phyloP scores from a whole-genome alignment of 495 filamentous ascomycete species.

The Trichoderma reesei region DNA sequence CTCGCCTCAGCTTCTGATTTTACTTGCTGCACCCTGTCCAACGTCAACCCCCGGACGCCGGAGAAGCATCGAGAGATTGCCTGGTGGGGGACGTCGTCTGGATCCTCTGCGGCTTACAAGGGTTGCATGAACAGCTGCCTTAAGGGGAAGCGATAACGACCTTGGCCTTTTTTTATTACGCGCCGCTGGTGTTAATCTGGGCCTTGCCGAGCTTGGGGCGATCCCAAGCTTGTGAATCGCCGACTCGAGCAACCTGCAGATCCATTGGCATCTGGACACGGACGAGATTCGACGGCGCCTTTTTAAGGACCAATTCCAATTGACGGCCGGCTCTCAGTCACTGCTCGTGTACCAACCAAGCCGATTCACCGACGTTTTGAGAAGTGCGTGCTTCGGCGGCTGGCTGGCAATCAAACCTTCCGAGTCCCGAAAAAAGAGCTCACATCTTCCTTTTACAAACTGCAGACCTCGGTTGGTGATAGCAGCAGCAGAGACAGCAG shows the following conservation, averaged over 20 bases:
- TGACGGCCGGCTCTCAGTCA: too few relatives aligned
- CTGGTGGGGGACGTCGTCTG: neutral
- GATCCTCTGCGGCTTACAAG: neutral
- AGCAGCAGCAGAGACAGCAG: neutral
- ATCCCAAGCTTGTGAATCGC: neutral
- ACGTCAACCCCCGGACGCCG: constrained; percentile 14
- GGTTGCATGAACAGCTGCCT: constrained; percentile 7
- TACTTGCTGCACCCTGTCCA: constrained; percentile 6
- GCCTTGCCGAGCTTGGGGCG: too few relatives aligned
- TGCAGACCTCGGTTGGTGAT: neutral
- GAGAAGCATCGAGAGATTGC: constrained; percentile 1
- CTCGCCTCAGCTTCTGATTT: constrained; percentile 10
- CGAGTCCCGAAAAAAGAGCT: too few relatives aligned
- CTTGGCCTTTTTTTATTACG: neutral
- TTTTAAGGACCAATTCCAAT: too few relatives aligned
- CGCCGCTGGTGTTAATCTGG: neutral
- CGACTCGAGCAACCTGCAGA: neutral
- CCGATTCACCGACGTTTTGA: too few relatives aligned
- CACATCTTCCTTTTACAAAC: neutral
- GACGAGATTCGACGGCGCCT: too few relatives aligned
- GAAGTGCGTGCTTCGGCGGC: too few relatives aligned
- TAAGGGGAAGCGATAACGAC: constrained; percentile 2
- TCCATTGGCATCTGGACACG: neutral
- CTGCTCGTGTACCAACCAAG: too few relatives aligned
- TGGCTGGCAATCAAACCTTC: too few relatives aligned